Percentiles rank a stretch among this genome's conserved stretches.
phyloP scores from a whole-genome alignment of 2,329 filamentous ascomycete species.

The Colletotrichum shisoi region DNA sequence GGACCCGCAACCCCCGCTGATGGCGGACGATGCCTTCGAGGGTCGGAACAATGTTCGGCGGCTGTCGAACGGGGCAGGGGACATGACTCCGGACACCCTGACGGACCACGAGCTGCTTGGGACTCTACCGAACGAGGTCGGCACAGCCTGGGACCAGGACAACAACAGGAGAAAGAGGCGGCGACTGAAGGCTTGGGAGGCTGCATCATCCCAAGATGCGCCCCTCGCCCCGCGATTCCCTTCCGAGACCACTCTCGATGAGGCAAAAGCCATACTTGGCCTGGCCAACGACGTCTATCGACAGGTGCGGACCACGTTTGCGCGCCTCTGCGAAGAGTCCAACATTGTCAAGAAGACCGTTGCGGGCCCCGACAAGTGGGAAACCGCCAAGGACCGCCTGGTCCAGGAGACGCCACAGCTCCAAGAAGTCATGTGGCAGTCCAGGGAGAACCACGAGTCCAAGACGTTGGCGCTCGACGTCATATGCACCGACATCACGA shows the following conservation, averaged over 20 bases:
- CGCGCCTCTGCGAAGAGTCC: constrained; percentile 72
- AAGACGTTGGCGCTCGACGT: constrained; percentile 77
- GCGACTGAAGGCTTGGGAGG: constrained; percentile 35
- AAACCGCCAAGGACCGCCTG: constrained; percentile 71
- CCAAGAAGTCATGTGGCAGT: constrained; percentile 65
- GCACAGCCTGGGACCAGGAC: neutral
- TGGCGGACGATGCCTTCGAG: neutral
- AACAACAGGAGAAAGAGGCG: constrained; percentile 37
- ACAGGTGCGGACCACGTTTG: constrained; percentile 71
- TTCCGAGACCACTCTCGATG: constrained; percentile 82
- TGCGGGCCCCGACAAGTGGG: constrained; percentile 77
- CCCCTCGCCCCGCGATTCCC: constrained; percentile 76
- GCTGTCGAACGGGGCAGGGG: constrained; percentile 15
- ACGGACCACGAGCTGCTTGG: constrained; percentile 31
- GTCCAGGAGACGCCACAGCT: constrained; percentile 71
- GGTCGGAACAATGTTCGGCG: constrained; percentile 4
- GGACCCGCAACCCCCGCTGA: neutral
- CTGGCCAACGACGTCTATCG: constrained; percentile 71
- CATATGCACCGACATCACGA: constrained; percentile 82
- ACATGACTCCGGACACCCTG: constrained; percentile 27
- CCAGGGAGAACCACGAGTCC: constrained; percentile 65
- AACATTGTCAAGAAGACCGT: constrained; percentile 78
- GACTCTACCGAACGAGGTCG: constrained; percentile 8
- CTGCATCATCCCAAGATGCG: constrained; percentile 71
- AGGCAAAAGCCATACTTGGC: constrained; percentile 74